Evolutionary conservation across 2,329 filamentous ascomycete species (phyloP).

Genomic region (Talaromyces albobiverticillius): DNA sequence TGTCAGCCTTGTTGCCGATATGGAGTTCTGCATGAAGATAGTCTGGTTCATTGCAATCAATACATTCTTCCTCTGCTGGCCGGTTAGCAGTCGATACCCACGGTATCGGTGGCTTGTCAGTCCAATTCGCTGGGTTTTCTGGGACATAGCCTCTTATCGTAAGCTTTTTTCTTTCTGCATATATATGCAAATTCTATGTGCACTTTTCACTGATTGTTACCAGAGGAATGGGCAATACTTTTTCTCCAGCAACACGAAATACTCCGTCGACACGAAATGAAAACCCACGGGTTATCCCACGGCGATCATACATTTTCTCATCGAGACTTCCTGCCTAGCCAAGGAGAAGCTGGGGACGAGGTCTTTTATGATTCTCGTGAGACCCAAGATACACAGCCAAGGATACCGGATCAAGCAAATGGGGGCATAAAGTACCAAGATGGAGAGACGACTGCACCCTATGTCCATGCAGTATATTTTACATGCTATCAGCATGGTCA

Average conservation of each 20-base stretch:
- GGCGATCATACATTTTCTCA: background rate
- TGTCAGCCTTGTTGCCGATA: conserved; percentile 27
- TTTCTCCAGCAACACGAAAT: conserved; percentile 15
- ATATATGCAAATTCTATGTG: background rate
- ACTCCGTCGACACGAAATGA: conserved; percentile 13
- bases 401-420: background rate
- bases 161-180: background rate
- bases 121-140: conserved; percentile 35
- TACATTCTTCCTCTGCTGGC: conserved; percentile 36
- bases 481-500: conserved; percentile 6
- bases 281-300: background rate
- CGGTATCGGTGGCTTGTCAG: conserved; percentile 35
- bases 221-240: conserved; percentile 17
- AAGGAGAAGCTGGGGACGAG: background rate
- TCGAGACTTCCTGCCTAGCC: background rate
- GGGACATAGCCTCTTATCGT: conserved; percentile 37
- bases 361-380: conserved; percentile 10
- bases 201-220: background rate
- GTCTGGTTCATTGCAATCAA: conserved; percentile 31
- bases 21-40: conserved; percentile 35
- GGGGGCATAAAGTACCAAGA: background rate
- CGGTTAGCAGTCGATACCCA: conserved; percentile 33
- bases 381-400: background rate
- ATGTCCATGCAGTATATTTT: conserved; percentile 1
- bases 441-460: background rate